A percentile compares a stretch with the other conserved stretches of the same genome.
phyloP scores from a whole-genome alignment of 2,329 filamentous ascomycete genomes.

The Sphaceloma murrayae region DNA sequence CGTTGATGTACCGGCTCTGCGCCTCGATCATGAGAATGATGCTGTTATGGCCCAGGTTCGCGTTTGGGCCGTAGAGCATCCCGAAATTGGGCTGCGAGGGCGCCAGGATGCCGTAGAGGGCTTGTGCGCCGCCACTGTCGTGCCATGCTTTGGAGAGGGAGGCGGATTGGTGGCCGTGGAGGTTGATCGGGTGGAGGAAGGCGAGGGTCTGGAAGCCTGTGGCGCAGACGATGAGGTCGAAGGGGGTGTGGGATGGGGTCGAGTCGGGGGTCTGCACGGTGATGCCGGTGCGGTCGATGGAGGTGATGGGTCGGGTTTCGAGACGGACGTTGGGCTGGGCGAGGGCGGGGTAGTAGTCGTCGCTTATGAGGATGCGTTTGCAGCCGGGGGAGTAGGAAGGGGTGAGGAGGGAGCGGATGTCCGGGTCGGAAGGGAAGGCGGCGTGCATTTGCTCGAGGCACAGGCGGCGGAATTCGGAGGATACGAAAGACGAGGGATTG shows the following conservation, averaged over 20 bases:
- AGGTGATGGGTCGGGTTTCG: conserved; percentile 42
- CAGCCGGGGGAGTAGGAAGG: conserved; percentile 48
- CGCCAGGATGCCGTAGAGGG: conserved; percentile 44
- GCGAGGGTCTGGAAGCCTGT: conserved; percentile 51
- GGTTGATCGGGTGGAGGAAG: conserved; percentile 49
- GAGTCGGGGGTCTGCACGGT: conserved; percentile 33
- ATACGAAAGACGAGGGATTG: conserved; percentile 33
- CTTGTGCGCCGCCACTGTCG: conserved; percentile 42
- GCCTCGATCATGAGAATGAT: conserved; percentile 56
- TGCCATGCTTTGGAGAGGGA: conserved; percentile 45
- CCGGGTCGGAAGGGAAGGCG: conserved; percentile 40
- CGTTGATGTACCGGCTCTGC: conserved; percentile 46
- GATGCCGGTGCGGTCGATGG: conserved; percentile 40
- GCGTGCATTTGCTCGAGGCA: conserved; percentile 35
- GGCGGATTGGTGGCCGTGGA: conserved; percentile 39
- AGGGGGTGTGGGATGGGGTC: conserved; percentile 27
- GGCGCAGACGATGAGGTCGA: conserved; percentile 49
- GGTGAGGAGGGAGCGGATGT: conserved; percentile 45
- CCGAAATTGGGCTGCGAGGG: conserved; percentile 47
- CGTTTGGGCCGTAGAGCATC: conserved; percentile 52
- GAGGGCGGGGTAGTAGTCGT: conserved; percentile 48
- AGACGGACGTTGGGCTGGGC: conserved; percentile 40
- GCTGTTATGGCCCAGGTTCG: conserved; percentile 46
- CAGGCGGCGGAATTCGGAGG: conserved; percentile 33
- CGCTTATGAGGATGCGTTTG: conserved; percentile 45